Evolutionary conservation across 1,284 basidiomycete genomes (phyloP).

Genomic region (Sanghuangporus weigelae): DNA sequence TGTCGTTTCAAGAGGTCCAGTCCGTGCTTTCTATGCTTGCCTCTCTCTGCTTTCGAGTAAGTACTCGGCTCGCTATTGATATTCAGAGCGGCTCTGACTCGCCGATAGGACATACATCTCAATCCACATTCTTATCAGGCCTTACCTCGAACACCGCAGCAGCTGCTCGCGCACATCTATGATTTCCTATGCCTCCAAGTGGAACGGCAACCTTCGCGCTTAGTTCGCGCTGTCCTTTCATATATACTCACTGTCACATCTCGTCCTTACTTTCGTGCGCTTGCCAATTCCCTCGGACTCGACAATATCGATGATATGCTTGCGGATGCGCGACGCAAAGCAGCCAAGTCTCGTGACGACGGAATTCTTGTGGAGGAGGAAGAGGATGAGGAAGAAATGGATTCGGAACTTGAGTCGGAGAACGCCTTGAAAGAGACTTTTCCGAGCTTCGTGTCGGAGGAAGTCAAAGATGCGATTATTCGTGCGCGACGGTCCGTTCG

Average conservation of each 20-base stretch:
- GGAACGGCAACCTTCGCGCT: constrained; percentile 41
- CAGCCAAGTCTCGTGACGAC: constrained; percentile 27
- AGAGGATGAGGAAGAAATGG: constrained; percentile 18
- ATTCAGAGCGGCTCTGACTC: neutral
- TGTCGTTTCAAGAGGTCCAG: constrained; percentile 46
- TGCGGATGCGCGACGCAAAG: neutral
- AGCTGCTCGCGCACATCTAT: constrained; percentile 53
- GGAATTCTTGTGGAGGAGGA: constrained; percentile 35
- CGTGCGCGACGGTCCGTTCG: constrained; percentile 62
- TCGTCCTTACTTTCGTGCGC: constrained; percentile 48
- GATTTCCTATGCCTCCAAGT: constrained; percentile 45
- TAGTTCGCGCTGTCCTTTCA: constrained; percentile 48
- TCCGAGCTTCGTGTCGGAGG: constrained; percentile 53
- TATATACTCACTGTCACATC: constrained; percentile 60
- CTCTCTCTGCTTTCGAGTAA: constrained; percentile 50
- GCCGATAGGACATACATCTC: constrained; percentile 34
- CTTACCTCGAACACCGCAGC: constrained; percentile 38
- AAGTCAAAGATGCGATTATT: constrained; percentile 45
- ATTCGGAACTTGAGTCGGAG: constrained; percentile 7
- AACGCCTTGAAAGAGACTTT: constrained; percentile 27
- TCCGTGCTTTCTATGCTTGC: constrained; percentile 46
- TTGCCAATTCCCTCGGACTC: constrained; percentile 57
- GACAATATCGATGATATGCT: constrained; percentile 24
- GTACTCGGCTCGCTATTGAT: constrained; percentile 23
- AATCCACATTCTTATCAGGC: constrained; percentile 37